Evolutionary conservation across 306 rosid genomes (phyloP).

Genomic region (Citrullus amarus): DNA sequence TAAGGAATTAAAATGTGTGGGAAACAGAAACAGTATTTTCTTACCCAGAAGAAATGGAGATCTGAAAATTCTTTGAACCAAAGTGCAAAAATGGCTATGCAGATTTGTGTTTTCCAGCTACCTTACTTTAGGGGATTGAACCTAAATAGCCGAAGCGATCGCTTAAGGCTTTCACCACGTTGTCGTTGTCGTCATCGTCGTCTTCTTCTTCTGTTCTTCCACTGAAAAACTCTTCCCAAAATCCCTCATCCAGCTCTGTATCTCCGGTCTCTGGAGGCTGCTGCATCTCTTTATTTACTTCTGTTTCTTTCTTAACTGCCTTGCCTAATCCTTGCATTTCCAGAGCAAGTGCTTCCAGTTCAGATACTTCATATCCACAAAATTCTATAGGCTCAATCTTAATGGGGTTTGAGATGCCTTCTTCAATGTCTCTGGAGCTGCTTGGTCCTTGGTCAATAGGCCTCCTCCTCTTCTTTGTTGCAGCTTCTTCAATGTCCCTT

Average conservation of each 20-base stretch:
- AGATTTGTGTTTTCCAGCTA: slow-evolving; percentile 8
- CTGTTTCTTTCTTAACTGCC: background rate
- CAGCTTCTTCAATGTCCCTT: background rate
- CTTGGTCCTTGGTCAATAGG: background rate
- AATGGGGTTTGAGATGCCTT: background rate
- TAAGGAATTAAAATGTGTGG: background rate
- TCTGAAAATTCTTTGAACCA: slow-evolving; percentile 3
- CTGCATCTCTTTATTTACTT: background rate
- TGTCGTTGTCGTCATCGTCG: background rate
- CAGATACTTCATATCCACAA: background rate
- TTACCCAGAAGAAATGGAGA: slow-evolving; percentile 5
- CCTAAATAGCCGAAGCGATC: slow-evolving; percentile 4
- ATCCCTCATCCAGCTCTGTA: slow-evolving; percentile 6
- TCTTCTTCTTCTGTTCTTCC: slow-evolving; percentile 6
- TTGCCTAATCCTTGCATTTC: slow-evolving; percentile 4
- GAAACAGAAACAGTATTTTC: background rate
- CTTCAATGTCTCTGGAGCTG: slow-evolving; percentile 7
- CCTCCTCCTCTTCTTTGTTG: background rate
- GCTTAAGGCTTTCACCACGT: background rate
- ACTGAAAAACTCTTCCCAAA: slow-evolving; percentile 9
- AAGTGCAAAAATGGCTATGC: background rate
- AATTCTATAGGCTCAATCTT: slow-evolving; percentile 1
- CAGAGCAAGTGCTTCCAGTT: slow-evolving; percentile 7
- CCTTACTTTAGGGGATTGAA: slow-evolving; percentile 11
- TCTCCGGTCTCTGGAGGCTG: background rate